Conservation (phyloP, 495 filamentous ascomycete species). For the Trichoderma orchidacearum region DNA sequence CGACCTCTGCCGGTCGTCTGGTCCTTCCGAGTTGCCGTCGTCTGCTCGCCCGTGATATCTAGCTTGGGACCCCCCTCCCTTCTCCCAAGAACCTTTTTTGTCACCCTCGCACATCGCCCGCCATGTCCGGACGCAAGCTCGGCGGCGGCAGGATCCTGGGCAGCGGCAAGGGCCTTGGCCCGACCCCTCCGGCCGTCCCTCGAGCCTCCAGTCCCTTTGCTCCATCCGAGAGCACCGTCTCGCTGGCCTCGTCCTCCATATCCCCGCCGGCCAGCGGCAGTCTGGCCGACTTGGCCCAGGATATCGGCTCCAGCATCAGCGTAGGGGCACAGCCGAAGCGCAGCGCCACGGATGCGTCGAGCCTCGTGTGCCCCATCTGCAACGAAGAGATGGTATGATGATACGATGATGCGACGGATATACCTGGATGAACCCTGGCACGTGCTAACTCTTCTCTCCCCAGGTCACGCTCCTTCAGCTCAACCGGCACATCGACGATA, state of each 20-base stretch:
- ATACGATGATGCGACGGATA: not conserved
- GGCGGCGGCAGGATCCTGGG: constrained; percentile 83
- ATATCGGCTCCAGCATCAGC: constrained; percentile 32
- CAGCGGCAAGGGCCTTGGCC: constrained; percentile 61
- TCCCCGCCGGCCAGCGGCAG: constrained; percentile 22
- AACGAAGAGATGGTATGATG: constrained; percentile 74
- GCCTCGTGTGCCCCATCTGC: constrained; percentile 87
- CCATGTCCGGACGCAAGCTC: constrained; percentile 71
- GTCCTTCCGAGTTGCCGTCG: constrained; percentile 1
- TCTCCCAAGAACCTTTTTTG: too few species aligned
- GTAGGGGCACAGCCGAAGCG: constrained; percentile 26
- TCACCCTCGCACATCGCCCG: not conserved
- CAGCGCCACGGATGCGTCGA: constrained; percentile 21
- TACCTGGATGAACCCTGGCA: constrained; percentile 2
- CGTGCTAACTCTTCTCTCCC: not conserved
- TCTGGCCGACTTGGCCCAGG: constrained; percentile 25
- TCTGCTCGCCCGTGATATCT: not conserved
- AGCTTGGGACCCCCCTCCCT: not conserved
- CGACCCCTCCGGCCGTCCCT: constrained; percentile 19
- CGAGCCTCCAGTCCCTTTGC: constrained; percentile 30
- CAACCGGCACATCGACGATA: constrained; percentile 91
- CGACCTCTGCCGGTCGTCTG: constrained; percentile 1
- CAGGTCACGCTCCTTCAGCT: constrained; percentile 84
- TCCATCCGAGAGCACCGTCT: constrained; percentile 40
- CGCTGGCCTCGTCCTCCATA: constrained; percentile 22